Evolutionary conservation across 2,329 filamentous ascomycete species (phyloP).

Genomic region (Apiospora sp.): DNA sequence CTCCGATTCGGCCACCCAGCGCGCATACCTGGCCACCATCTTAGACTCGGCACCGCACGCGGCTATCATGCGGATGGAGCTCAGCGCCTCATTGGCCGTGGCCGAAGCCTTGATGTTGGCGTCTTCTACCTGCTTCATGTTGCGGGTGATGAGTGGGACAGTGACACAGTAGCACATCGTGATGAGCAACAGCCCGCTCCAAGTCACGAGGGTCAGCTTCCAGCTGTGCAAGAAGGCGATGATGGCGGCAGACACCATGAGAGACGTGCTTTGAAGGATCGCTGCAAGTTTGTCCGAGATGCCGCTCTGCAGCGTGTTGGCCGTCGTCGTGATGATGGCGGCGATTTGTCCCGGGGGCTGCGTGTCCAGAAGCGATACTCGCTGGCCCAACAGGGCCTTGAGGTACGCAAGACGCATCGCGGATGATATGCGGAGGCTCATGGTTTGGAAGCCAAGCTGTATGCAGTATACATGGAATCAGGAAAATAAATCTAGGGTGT

Average conservation of each 20-base stretch:
- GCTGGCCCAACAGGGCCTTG: slow-evolving; percentile 68
- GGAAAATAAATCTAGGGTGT: neutral
- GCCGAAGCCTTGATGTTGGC: slow-evolving; percentile 66
- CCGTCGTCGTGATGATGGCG: slow-evolving; percentile 68
- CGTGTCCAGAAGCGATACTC: slow-evolving; percentile 71
- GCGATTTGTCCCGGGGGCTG: slow-evolving; percentile 68
- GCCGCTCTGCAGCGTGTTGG: slow-evolving; percentile 68
- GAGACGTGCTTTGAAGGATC: slow-evolving; percentile 62
- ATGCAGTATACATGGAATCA: neutral
- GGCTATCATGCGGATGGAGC: slow-evolving; percentile 67
- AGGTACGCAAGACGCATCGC: slow-evolving; percentile 70
- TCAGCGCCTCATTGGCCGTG: slow-evolving; percentile 67
- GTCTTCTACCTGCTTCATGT: slow-evolving; percentile 55
- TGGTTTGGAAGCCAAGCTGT: slow-evolving; percentile 64
- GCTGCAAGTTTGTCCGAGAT: slow-evolving; percentile 69
- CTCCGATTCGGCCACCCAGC: slow-evolving; percentile 62
- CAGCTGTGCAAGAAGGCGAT: slow-evolving; percentile 67
- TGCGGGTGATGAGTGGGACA: slow-evolving; percentile 64
- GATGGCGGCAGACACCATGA: slow-evolving; percentile 59
- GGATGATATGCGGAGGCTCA: slow-evolving; percentile 67
- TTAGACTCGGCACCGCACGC: slow-evolving; percentile 67
- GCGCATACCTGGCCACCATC: slow-evolving; percentile 59
- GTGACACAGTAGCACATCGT: slow-evolving; percentile 56
- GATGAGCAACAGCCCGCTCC: slow-evolving; percentile 65
- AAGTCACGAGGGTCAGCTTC: slow-evolving; percentile 65